Evolutionary conservation across 306 rosid species (phyloP).

Genomic region (Gastrolobium villosum): DNA sequence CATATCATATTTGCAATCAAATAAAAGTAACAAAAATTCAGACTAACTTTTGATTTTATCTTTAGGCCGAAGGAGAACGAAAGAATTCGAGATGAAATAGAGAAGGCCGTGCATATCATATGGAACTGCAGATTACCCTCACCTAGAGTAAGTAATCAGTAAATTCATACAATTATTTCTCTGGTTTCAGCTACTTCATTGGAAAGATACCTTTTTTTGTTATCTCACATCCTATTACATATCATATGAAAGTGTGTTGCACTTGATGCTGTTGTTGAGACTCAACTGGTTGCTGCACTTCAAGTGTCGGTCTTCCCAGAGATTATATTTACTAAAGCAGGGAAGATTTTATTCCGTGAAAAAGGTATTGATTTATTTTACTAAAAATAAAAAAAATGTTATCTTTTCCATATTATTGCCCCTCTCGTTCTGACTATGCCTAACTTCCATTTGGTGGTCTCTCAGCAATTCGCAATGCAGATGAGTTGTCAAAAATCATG

Average conservation of each 20-base stretch:
- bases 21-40: not conserved
- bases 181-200: conserved; percentile 15
- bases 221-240: conserved; percentile 20
- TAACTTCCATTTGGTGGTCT: conserved; percentile 37
- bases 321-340: conserved; percentile 85
- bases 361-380: conserved; percentile 61
- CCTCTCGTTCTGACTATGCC: conserved; percentile 16
- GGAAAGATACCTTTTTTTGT: not conserved
- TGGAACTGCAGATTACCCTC: conserved; percentile 97
- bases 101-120: conserved; percentile 85
- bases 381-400: not conserved
- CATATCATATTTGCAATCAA: conserved; percentile 24
- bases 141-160: conserved; percentile 83
- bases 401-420: conserved; percentile 1
- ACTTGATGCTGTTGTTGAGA: conserved; percentile 87
- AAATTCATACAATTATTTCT: conserved; percentile 28
- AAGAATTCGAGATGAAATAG: conserved; percentile 69
- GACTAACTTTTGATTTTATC: not conserved
- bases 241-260: conserved; percentile 75
- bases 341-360: conserved; percentile 85
- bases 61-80: conserved; percentile 90
- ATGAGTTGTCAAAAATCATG: conserved; percentile 90
- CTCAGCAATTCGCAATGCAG: conserved; percentile 77
- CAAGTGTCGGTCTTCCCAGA: conserved; percentile 82
- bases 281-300: conserved; percentile 76